A percentile compares a stretch with the other conserved stretches of the same genome.
phyloP scores from a whole-genome alignment of 306 rosid species.

The Alnus rubra region DNA sequence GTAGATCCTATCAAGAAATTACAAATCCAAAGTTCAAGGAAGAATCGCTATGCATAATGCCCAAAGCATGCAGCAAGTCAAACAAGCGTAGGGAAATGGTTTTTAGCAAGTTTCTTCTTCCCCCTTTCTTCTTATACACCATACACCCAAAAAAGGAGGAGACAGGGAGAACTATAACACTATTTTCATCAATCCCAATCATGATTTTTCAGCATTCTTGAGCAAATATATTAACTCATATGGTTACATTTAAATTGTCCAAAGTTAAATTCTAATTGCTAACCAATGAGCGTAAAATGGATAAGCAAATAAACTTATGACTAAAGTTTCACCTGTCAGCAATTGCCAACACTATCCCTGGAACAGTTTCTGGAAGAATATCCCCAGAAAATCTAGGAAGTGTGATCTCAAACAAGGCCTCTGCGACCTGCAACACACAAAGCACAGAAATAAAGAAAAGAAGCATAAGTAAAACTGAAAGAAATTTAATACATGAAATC shows the following conservation, averaged over 20 bases:
- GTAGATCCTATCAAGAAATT: not conserved
- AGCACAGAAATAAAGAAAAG: conserved; percentile 17
- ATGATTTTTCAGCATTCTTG: conserved; percentile 4
- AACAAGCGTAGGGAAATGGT: not conserved
- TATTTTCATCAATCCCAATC: conserved; percentile 11
- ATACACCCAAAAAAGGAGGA: not conserved
- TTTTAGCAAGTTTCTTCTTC: not conserved
- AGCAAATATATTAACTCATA: conserved; percentile 7
- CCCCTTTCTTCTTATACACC: not conserved
- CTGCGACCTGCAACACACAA: conserved; percentile 63
- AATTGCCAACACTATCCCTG: conserved; percentile 77
- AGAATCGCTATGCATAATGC: not conserved
- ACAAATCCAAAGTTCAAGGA: not conserved
- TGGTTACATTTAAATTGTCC: conserved; percentile 11
- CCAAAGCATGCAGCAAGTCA: not conserved
- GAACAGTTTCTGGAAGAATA: conserved; percentile 69
- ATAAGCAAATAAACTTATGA: conserved; percentile 25
- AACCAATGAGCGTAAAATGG: conserved; percentile 1
- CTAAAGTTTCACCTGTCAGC: conserved; percentile 70
- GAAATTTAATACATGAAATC: conserved; percentile 5
- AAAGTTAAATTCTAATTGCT: not conserved
- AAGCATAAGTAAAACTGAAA: conserved; percentile 19
- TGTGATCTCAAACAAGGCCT: conserved; percentile 81
- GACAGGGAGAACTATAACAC: no score
- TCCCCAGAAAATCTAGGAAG: conserved; percentile 98